Percentiles rank a stretch among this genome's conserved stretches.
Evolutionary conservation across 2,329 filamentous ascomycete genomes (phyloP).

Genomic region (Torrubiellomyces zombiae): DNA sequence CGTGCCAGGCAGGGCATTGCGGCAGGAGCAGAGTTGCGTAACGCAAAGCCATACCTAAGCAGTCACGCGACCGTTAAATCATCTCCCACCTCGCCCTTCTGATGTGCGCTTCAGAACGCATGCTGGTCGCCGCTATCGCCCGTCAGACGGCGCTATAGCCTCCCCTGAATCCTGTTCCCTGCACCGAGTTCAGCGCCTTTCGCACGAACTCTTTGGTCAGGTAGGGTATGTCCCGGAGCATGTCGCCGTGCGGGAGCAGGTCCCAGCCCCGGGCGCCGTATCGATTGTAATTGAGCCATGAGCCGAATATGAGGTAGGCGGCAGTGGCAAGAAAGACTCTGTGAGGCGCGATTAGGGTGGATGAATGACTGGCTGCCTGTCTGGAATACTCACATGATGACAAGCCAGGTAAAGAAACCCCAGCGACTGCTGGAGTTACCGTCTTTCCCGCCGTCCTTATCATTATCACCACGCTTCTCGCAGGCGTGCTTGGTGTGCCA

Average conservation of each 20-base stretch:
- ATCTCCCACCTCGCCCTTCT: too few species aligned
- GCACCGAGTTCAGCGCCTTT: conserved; percentile 65
- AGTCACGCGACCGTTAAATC: too few species aligned
- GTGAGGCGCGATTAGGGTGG: too few species aligned
- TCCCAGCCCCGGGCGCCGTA: conserved; percentile 95
- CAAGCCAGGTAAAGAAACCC: conserved; percentile 97
- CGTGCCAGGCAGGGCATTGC: too few species aligned
- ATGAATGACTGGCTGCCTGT: too few species aligned
- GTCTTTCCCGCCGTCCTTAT: conserved; percentile 24
- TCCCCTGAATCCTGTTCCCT: conserved; percentile 68
- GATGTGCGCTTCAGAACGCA: too few species aligned
- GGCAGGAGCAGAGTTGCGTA: too few species aligned
- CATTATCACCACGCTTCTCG: conserved; percentile 33
- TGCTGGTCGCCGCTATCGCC: too few species aligned
- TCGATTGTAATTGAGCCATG: conserved; percentile 97
- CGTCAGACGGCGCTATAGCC: conserved; percentile 93
- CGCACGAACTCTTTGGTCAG: conserved; percentile 77
- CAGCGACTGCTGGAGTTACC: conserved; percentile 42
- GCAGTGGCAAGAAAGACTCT: conserved; percentile 75
- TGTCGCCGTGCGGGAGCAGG: conserved; percentile 79
- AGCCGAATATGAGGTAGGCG: conserved; percentile 90
- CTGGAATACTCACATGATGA: conserved; percentile 88
- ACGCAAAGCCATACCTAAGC: too few species aligned
- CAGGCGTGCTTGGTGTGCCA: conserved; percentile 87
- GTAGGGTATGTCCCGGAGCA: conserved; percentile 82